phyloP scores from a whole-genome alignment of 768 basidiomycete genomes.

The Tulasnella sp. region DNA sequence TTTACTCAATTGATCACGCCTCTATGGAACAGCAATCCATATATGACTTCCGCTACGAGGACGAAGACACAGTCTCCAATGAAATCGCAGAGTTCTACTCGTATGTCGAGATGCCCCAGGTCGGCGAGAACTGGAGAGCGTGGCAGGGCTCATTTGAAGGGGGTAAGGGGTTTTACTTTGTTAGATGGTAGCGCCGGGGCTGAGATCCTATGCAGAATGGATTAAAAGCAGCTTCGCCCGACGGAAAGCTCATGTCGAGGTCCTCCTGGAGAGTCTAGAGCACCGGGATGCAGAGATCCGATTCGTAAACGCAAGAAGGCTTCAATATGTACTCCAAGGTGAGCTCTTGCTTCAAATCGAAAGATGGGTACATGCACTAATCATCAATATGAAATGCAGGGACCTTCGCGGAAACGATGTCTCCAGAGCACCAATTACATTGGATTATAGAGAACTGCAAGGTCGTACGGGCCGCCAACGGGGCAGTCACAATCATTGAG shows the following conservation, averaged over 20 bases:
- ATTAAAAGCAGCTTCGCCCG: conserved; percentile 50
- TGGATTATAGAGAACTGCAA: conserved; percentile 94
- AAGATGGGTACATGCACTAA: background rate
- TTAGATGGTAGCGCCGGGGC: too few species aligned
- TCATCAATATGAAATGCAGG: conserved; percentile 36
- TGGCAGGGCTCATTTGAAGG: conserved; percentile 77
- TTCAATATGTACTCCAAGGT: conserved; percentile 94
- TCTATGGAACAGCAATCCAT: conserved; percentile 50
- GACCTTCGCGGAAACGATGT: conserved; percentile 81
- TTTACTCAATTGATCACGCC: background rate
- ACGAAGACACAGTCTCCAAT: conserved; percentile 90
- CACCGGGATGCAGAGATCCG: conserved; percentile 75
- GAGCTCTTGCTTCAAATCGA: conserved; percentile 15
- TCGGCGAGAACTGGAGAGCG: conserved; percentile 74
- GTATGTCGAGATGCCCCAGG: conserved; percentile 89
- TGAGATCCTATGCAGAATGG: conserved; percentile 49
- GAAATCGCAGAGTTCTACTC: conserved; percentile 98
- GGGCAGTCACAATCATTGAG: conserved; percentile 69
- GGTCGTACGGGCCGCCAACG: conserved; percentile 72
- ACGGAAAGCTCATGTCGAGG: conserved; percentile 64
- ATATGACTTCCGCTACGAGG: conserved; percentile 91
- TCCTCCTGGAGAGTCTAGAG: conserved; percentile 78
- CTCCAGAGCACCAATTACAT: conserved; percentile 88
- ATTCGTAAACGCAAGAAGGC: conserved; percentile 72
- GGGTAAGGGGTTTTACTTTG: conserved; percentile 38